Evolutionary conservation across 192 early-diverging fungal genomes (phyloP).

Genomic region (Chytriomyces sp.): DNA sequence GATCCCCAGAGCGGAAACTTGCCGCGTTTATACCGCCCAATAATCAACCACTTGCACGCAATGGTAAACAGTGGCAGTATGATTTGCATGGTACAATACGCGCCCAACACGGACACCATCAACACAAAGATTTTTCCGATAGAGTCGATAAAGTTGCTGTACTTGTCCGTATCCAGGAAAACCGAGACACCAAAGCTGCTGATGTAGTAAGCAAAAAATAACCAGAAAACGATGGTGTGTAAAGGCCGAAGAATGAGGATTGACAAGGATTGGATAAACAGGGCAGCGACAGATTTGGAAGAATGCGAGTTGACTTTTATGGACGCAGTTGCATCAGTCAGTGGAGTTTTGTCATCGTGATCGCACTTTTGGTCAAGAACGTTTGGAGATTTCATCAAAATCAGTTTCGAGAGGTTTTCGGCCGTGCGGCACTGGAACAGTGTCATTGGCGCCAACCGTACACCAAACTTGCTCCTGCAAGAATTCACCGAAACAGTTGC

Average conservation of each 20-base stretch:
- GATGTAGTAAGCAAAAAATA: not conserved
- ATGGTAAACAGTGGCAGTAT: constrained; percentile 48
- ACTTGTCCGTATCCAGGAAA: not conserved
- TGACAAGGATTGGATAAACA: constrained; percentile 6
- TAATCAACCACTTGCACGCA: constrained; percentile 48
- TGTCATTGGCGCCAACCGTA: constrained; percentile 8
- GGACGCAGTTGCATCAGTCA: not conserved
- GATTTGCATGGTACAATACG: constrained; percentile 21
- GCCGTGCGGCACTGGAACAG: constrained; percentile 5
- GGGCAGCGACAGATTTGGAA: not conserved
- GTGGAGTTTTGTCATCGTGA: not conserved
- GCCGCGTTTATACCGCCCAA: constrained; percentile 51
- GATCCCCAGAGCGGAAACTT: constrained; percentile 49
- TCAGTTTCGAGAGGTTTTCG: no score
- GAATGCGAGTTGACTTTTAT: constrained; percentile 11
- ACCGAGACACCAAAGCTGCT: not conserved
- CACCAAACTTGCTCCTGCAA: not conserved
- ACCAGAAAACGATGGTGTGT: constrained; percentile 1
- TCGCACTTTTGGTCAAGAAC: not conserved
- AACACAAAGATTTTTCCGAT: constrained; percentile 10
- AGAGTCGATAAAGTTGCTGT: not conserved
- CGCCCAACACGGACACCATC: constrained; percentile 7
- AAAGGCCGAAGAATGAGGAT: not conserved
- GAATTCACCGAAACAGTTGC: not conserved
- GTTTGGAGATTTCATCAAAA: no score